Conservation (phyloP, 202 grass and related monocot genomes). For the Setaria italica region DNA sequence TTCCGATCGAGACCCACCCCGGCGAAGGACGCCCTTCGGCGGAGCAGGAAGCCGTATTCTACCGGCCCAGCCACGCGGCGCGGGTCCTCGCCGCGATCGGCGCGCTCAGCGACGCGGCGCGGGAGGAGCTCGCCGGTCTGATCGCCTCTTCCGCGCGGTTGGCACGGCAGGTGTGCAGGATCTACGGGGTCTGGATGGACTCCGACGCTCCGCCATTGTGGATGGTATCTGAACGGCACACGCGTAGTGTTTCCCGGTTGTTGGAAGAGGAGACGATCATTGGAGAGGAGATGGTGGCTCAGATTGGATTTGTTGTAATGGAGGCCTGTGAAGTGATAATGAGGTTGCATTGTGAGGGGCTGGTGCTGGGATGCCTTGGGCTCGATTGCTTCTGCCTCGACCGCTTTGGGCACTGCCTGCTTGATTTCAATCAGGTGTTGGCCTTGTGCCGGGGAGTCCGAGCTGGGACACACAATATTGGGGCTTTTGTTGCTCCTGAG, state of each 20-base stretch:
- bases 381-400: constrained; percentile 70
- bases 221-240: constrained; percentile 66
- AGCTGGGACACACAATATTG: constrained; percentile 18
- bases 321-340: constrained; percentile 78
- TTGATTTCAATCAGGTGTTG: constrained; percentile 73
- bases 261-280: constrained; percentile 21
- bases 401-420: constrained; percentile 61
- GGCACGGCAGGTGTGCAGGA: constrained; percentile 55
- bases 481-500: constrained; percentile 62
- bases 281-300: constrained; percentile 41
- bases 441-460: constrained; percentile 49
- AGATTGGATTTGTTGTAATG: constrained; percentile 50
- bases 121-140: constrained; percentile 60
- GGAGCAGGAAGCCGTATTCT: constrained; percentile 48
- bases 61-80: constrained; percentile 58
- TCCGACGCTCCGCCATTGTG: constrained; percentile 51
- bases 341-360: constrained; percentile 63
- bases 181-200: constrained; percentile 78
- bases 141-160: constrained; percentile 51
- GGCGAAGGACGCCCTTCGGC: neutral
- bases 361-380: constrained; percentile 68
- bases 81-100: constrained; percentile 54
- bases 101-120: constrained; percentile 49
- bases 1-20: constrained; percentile 38
- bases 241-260: neutral